Base-by-base conservation (phyloP, 2,329 filamentous ascomycete species). In the Drechslera avenae region DNA sequence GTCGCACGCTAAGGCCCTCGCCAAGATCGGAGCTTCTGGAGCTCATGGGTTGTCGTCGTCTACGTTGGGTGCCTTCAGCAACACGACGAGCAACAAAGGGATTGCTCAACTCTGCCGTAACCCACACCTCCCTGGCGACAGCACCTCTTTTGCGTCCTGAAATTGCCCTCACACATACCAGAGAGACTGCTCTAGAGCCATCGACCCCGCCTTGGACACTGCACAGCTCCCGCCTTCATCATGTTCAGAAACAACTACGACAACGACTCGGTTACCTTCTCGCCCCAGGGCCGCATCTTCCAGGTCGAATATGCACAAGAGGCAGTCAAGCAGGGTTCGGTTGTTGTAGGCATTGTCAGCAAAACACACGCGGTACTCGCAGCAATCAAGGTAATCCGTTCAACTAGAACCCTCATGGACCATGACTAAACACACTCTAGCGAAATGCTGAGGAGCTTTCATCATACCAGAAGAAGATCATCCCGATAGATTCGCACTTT, bases 221-320 rank as follows among this genome's bases (percentile, higher is more conserved):
- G 52, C 57, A 63, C 63, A 54, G 26, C 40, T 43, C 46, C 48
- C 57, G 52, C 60, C 52, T 52, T 62, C 83, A 86, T 72, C 72
- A 97, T 99, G 94, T 99, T 99, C 81, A 86, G 94, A 79, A 99
- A 99, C 84, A 97, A 97, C 80, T 99, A 99, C 84, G 94, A 99
- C 82, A 99, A 99, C 86, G 94, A 99, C 79, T 96, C 93, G 59
- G 92, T 97, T 79, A 99, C 94, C 79, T 99, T 97, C 86, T 99
- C 94, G 68, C 94, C 94, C 59, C 94, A 99, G 83, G 94, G 94
- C 74, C 90, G 94, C 74, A 97, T 99, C 82, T 99, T 99, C 79
- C 94, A 99, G 78, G 95, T 99, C 70, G 94, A 99, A 78, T 99
- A 99, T 84, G 94, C 94, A 69, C 89, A 89, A 75, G 94, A 99